Percentiles rank a stretch among this genome's conserved stretches.
phyloP scores from a whole-genome alignment of 108 stramenopile species.

The Nannochloropsis oceanica region DNA sequence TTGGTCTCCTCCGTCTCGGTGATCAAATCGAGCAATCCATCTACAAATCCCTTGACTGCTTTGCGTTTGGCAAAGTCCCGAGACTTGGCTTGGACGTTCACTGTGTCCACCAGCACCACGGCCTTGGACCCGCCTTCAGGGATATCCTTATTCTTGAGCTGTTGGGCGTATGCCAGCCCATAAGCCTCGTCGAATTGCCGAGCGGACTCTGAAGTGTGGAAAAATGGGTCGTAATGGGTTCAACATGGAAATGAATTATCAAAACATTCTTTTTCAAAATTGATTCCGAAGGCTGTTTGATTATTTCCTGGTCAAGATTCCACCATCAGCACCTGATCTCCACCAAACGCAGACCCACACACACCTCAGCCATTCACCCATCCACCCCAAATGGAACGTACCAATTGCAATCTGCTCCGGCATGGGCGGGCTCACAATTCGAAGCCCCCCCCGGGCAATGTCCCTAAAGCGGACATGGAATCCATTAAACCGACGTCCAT shows the following conservation, averaged over 20 bases:
- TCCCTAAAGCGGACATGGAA: slow-evolving; percentile 94
- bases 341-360: no score
- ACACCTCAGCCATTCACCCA: not conserved
- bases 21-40: slow-evolving; percentile 83
- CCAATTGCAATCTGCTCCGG: slow-evolving; percentile 50
- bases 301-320: no score
- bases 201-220: slow-evolving; percentile 55
- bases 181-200: slow-evolving; percentile 90
- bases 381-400: not conserved
- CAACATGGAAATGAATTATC: not conserved
- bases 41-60: slow-evolving; percentile 81
- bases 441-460: slow-evolving; percentile 84
- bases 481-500: slow-evolving; percentile 89
- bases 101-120: slow-evolving; percentile 67
- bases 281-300: no score
- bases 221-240: not conserved
- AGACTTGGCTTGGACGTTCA: not conserved
- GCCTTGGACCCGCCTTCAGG: slow-evolving; percentile 96
- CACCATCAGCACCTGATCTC: no score
- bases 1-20: slow-evolving; percentile 73
- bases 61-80: slow-evolving; percentile 58
- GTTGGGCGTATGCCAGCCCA: slow-evolving; percentile 78
- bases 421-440: slow-evolving; percentile 77
- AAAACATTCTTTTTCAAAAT: no score
- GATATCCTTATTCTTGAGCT: slow-evolving; percentile 94